These are phyloP conservation scores for Tolypocladium capitatum DNA, from an alignment of 2,329 filamentous ascomycete species.

Conservation along the genomic window DNA sequence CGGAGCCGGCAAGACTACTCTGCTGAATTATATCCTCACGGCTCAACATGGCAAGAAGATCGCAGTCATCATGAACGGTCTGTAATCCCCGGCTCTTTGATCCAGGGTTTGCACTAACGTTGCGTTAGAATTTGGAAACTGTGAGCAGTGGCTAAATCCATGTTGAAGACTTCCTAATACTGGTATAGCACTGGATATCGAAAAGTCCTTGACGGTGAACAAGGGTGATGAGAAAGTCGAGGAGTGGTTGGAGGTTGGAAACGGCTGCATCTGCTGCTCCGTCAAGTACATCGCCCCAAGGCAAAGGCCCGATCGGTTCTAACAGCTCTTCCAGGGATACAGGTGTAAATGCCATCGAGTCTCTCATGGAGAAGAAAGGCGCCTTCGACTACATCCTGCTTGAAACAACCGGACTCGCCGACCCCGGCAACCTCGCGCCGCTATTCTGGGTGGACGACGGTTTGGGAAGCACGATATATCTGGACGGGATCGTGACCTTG, in stretches of 20 bases:
- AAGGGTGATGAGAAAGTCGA: slow-evolving; percentile 71
- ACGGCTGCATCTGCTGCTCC: slow-evolving; percentile 95
- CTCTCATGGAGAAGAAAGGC: slow-evolving; percentile 84
- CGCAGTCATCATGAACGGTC: slow-evolving; percentile 88
- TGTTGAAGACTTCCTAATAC: slow-evolving; percentile 1
- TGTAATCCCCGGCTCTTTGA: not conserved
- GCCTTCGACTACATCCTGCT: slow-evolving; percentile 96
- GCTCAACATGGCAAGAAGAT: slow-evolving; percentile 96
- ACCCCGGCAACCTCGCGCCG: slow-evolving; percentile 89
- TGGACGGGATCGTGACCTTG: slow-evolving; percentile 91
- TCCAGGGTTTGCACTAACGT: not conserved
- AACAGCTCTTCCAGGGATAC: slow-evolving; percentile 48
- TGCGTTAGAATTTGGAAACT: slow-evolving; percentile 61
- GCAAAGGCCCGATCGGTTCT: not conserved
- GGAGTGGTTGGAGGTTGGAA: slow-evolving; percentile 92
- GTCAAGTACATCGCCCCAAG: slow-evolving; percentile 53
- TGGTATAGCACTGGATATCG: slow-evolving; percentile 70
- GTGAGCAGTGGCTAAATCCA: slow-evolving; percentile 33
- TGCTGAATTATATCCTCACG: slow-evolving; percentile 91
- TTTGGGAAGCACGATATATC: slow-evolving; percentile 84
- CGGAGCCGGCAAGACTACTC: slow-evolving; percentile 86
- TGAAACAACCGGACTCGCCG: slow-evolving; percentile 88
- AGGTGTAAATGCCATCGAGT: slow-evolving; percentile 89
- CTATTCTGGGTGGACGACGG: slow-evolving; percentile 98
- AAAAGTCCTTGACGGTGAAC: slow-evolving; percentile 87